phyloP scores from a whole-genome alignment of 768 basidiomycete genomes.

The Favolaschia claudopus region DNA sequence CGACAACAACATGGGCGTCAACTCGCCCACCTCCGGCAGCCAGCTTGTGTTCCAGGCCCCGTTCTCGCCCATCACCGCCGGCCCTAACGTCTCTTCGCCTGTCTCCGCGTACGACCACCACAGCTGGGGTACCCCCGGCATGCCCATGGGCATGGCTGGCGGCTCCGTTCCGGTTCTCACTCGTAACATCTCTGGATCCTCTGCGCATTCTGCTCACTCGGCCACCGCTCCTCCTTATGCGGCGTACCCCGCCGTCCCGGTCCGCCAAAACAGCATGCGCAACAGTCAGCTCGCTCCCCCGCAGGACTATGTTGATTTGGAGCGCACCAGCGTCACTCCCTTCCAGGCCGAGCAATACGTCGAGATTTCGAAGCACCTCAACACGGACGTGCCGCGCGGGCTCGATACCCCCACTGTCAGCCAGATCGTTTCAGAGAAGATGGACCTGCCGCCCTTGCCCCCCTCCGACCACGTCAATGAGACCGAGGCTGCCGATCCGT shows the following conservation, averaged over 20 bases:
- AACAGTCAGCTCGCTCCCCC: slow-evolving; percentile 23
- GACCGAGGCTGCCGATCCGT: slow-evolving; percentile 11
- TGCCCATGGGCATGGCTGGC: no score
- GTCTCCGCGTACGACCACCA: slow-evolving; percentile 27
- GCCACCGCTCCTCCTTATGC: slow-evolving; percentile 13
- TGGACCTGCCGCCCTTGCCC: slow-evolving; percentile 19
- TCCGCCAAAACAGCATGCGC: slow-evolving; percentile 30
- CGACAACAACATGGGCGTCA: slow-evolving; percentile 24
- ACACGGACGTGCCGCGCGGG: slow-evolving; percentile 47
- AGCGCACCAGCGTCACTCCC: slow-evolving; percentile 73
- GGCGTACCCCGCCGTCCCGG: slow-evolving; percentile 28
- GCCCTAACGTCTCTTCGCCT: slow-evolving; percentile 31
- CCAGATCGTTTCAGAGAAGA: slow-evolving; percentile 27
- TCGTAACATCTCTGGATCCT: slow-evolving; percentile 14
- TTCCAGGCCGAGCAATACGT: slow-evolving; percentile 80
- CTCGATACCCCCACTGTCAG: slow-evolving; percentile 40
- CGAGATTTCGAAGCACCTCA: slow-evolving; percentile 69
- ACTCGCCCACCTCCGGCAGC: slow-evolving; percentile 40
- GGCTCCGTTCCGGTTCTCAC: slow-evolving; percentile 20
- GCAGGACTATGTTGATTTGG: slow-evolving; percentile 62
- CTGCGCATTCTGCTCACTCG: neutral
- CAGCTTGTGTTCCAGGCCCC: slow-evolving; percentile 49
- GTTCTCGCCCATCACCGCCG: slow-evolving; percentile 44
- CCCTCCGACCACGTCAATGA: slow-evolving; percentile 22
- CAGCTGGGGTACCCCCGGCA: slow-evolving; percentile 13